Conservation (phyloP, 225 moss, liverwort and hornwort genomes). For the Physcomitrium patens region DNA sequence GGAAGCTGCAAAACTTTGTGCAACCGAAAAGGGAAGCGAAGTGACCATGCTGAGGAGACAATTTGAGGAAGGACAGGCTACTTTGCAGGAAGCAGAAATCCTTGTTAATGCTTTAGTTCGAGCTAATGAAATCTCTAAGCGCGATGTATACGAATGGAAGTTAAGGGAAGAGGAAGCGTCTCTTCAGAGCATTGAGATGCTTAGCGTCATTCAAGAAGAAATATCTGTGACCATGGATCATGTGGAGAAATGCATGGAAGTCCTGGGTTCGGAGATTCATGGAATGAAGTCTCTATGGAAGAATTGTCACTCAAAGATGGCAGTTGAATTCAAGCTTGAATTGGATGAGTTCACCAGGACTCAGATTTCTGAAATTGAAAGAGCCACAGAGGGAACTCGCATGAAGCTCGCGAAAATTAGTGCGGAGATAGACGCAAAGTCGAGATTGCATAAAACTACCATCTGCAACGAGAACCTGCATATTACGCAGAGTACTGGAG, state of each 20-base stretch:
- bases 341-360: constrained; percentile 31
- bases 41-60: constrained; percentile 39
- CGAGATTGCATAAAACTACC: constrained; percentile 19
- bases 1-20: constrained; percentile 50
- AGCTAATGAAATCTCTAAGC: constrained; percentile 79
- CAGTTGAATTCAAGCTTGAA: constrained; percentile 37
- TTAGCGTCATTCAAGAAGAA: constrained; percentile 51
- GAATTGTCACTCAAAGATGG: constrained; percentile 22
- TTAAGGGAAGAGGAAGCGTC: constrained; percentile 34
- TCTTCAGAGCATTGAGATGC: constrained; percentile 34
- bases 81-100: constrained; percentile 63
- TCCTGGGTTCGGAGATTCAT: constrained; percentile 39
- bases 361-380: constrained; percentile 40
- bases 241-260: constrained; percentile 45
- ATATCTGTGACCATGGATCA: constrained; percentile 38
- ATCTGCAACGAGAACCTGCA: constrained; percentile 38
- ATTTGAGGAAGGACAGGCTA: constrained; percentile 56
- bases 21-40: constrained; percentile 50
- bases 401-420: constrained; percentile 24
- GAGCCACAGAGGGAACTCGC: constrained; percentile 33
- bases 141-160: constrained; percentile 59
- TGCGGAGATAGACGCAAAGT: constrained; percentile 31
- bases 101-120: constrained; percentile 81
- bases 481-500: constrained; percentile 28
- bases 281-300: constrained; percentile 33